Evolutionary conservation across 495 filamentous ascomycete species (phyloP), one percentile per base, ranked within the genome.

Genomic region (Hypoxylon rickii): DNA sequence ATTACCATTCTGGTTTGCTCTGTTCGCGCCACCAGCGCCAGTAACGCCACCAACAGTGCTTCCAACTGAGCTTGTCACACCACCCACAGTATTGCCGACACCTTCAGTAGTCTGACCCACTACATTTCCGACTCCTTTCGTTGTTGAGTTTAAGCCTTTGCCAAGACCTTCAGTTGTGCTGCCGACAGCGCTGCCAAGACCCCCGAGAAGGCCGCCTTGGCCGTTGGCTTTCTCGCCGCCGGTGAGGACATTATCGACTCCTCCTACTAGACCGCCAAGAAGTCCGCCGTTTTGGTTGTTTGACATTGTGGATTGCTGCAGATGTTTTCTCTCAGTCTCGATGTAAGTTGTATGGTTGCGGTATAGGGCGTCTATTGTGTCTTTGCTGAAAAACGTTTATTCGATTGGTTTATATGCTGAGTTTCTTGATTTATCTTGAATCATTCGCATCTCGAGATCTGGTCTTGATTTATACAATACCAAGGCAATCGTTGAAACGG

Each of bases 201-300:
- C 59, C 31, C 73, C 72, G 24, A 75, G 62, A 3, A 76, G 72
- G 17, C 73, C 73, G 32, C 71, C 73, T 48, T 76, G 69, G 12
- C 72, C 72, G 3, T 76, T 63, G 11, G 66, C 63, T 48, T 74
- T 59, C 37, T 74, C 73, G 13, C 70, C 73, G 31, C 72, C 72
- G 2, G 71, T 73, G 31, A 74, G 65, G 20, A 73, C 66, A 16
- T 75, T 73, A 58, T 76, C 73, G 36, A 76, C 51, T 33, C 61
- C 59, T 38, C 69, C 65, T 4, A 71, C 71, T 40, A 75, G 50
- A 47, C 63, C 65, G 55, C 72, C 73, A 44, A 76, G 71, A 31
- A 76, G 65, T 39, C 71, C 70, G 31, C 65, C 63, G 45, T 59
- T 62, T 44, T 67, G 61, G 47, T 68, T 60, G 60, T 67, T 66